A percentile compares a stretch with the other conserved stretches of the same genome.
phyloP scores from a whole-genome alignment of 305 asterid genomes.

The Galium porrigens region DNA sequence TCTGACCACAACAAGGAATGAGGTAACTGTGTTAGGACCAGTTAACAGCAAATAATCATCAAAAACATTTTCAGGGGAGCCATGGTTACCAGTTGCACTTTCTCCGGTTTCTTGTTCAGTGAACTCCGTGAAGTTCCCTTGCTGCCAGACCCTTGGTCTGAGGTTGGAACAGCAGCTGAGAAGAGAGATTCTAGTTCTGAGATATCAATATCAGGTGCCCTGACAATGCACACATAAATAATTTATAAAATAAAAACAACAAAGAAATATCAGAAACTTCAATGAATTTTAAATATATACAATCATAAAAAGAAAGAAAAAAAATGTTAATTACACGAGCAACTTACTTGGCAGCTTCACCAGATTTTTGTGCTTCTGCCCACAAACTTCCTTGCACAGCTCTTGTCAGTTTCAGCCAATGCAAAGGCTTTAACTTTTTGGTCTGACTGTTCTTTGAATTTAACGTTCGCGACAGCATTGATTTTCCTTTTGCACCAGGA shows the following conservation, averaged over 20 bases:
- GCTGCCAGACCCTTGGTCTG: conserved; percentile 44
- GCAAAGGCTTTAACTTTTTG: conserved; percentile 81
- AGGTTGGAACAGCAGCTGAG: conserved; percentile 63
- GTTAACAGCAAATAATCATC: neutral
- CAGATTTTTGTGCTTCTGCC: conserved; percentile 85
- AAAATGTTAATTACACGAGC: conserved; percentile 5
- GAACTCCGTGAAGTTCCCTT: conserved; percentile 47
- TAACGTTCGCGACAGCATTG: conserved; percentile 38
- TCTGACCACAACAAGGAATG: neutral
- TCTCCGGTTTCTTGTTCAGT: conserved; percentile 52
- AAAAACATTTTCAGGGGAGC: conserved; percentile 7
- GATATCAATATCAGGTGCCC: conserved; percentile 92
- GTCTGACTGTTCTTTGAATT: conserved; percentile 41
- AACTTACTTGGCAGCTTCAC: conserved; percentile 67
- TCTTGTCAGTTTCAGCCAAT: conserved; percentile 79
- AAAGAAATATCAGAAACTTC: conserved; percentile 10
- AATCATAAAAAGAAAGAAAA: too few relatives aligned
- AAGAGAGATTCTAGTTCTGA: conserved; percentile 87
- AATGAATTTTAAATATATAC: neutral
- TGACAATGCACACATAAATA: conserved; percentile 23
- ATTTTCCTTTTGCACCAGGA: conserved; percentile 48
- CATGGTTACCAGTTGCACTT: conserved; percentile 77
- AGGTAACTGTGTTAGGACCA: neutral
- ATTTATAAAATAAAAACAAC: conserved; percentile 13
- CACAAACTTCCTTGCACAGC: conserved; percentile 97